phyloP scores from a whole-genome alignment of 2,329 filamentous ascomycete genomes.

The Corniculantispora saksenae region DNA sequence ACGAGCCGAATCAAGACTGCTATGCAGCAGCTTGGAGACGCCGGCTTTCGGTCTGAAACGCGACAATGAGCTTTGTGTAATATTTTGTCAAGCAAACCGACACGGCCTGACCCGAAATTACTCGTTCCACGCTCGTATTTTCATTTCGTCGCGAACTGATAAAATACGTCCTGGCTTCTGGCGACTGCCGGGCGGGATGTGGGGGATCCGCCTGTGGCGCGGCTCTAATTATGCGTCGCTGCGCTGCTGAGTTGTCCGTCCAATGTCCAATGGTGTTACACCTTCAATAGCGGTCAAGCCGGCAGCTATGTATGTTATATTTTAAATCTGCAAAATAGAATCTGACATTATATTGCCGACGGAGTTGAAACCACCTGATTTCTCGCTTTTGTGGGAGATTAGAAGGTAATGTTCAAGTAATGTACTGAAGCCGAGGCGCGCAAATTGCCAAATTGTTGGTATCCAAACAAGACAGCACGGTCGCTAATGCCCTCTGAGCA shows the following conservation, averaged over 20 bases:
- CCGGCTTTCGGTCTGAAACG: no score
- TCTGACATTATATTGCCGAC: not conserved
- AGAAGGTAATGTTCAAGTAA: no score
- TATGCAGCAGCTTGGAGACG: no score
- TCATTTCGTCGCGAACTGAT: not conserved
- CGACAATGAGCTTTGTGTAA: no score
- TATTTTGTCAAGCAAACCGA: not conserved
- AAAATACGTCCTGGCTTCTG: not conserved
- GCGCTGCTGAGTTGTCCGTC: not conserved
- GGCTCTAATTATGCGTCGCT: not conserved
- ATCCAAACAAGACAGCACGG: no score
- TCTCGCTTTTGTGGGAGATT: not conserved
- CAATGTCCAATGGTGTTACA: not conserved
- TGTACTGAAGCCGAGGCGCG: no score
- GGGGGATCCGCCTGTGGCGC: not conserved
- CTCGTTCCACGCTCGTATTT: not conserved
- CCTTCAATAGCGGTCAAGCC: not conserved
- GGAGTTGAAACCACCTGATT: not conserved
- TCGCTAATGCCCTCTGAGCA: no score
- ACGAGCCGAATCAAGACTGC: not conserved
- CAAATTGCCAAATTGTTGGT: no score
- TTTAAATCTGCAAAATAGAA: not conserved
- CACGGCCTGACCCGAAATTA: not conserved
- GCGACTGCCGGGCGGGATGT: conserved; percentile 1
- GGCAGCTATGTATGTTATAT: not conserved